phyloP scores from a whole-genome alignment of 169 alveolate genomes.

The Plasmodium cynomolgi region DNA sequence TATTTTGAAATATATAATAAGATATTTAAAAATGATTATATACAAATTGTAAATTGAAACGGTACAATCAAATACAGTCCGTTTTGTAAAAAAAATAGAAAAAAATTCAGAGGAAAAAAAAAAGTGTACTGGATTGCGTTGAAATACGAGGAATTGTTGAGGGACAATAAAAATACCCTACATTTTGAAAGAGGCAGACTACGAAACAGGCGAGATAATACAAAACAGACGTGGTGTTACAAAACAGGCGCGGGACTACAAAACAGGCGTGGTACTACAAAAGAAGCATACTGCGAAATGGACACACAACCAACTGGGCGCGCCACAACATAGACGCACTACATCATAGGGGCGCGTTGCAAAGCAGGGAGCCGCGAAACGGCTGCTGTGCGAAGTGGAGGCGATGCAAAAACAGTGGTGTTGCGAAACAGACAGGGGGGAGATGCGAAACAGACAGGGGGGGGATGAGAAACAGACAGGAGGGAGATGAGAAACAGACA shows the following conservation, averaged over 20 bases:
- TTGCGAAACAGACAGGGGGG: not conserved
- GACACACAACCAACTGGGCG: not conserved
- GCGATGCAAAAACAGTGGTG: not conserved
- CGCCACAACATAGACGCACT: not conserved
- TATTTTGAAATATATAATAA: not conserved
- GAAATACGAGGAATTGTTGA: not conserved
- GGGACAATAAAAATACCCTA: not conserved
- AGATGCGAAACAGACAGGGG: not conserved
- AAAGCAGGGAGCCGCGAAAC: not conserved
- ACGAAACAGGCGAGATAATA: not conserved
- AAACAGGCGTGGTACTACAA: not conserved
- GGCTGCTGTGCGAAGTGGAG: not conserved
- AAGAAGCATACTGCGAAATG: not conserved
- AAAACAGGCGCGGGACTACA: not conserved
- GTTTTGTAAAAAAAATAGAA: not conserved
- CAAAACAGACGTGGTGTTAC: not conserved
- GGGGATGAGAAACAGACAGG: too few species aligned
- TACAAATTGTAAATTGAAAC: not conserved
- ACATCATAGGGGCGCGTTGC: not conserved
- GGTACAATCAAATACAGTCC: not conserved
- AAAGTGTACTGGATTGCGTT: not conserved
- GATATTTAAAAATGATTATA: conserved; percentile 2
- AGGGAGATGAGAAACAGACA: not conserved
- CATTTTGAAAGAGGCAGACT: not conserved
- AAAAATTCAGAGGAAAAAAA: not conserved